Evolutionary conservation across 2,329 filamentous ascomycete species (phyloP).

Genomic region (Neurospora crassa): DNA sequence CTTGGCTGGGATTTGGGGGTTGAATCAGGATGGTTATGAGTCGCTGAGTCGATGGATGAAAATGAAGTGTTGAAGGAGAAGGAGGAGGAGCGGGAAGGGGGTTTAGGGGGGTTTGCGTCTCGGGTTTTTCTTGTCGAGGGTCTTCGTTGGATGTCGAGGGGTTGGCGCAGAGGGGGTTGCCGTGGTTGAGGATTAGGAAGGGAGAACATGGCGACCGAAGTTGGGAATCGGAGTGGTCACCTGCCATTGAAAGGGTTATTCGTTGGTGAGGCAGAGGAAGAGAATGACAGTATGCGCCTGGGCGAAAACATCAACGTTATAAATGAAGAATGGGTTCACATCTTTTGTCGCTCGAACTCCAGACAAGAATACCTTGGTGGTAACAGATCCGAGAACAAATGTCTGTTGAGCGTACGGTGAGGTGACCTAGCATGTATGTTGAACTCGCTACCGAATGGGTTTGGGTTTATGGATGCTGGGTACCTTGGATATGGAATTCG

Average conservation of each 20-base stretch:
- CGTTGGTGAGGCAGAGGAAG: neutral
- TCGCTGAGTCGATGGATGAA: neutral
- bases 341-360: neutral
- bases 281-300: neutral
- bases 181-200: neutral
- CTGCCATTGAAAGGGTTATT: neutral
- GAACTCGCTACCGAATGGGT: neutral
- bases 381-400: neutral
- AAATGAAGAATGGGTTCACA: neutral
- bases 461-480: neutral
- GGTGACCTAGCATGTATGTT: neutral
- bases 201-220: neutral
- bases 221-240: neutral
- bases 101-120: neutral
- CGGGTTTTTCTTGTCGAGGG: neutral
- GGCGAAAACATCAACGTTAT: neutral
- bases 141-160: neutral
- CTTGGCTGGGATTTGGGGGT: neutral
- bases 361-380: neutral
- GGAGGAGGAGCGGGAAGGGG: neutral
- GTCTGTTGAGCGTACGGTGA: neutral
- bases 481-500: neutral
- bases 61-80: neutral
- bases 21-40: neutral
- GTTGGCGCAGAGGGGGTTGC: neutral